phyloP scores from a whole-genome alignment of 2,329 filamentous ascomycete genomes.

The Neocatenulostroma microsporum region DNA sequence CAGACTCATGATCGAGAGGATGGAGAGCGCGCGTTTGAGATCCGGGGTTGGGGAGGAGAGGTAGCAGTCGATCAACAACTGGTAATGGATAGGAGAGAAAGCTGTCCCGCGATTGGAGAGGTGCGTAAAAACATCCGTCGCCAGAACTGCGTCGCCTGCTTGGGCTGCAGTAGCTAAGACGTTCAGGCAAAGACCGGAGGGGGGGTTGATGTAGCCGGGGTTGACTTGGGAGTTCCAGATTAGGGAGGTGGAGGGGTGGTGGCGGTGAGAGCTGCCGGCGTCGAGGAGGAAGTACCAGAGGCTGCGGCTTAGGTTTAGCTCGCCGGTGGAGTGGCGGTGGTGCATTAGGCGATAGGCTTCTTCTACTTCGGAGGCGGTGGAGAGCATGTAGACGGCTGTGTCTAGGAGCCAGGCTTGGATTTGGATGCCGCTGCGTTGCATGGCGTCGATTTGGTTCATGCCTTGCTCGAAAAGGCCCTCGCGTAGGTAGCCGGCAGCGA shows the following conservation, averaged over 20 bases:
- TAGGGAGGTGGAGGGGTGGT: constrained; percentile 57
- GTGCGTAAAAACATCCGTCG: constrained; percentile 61
- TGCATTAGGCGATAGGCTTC: constrained; percentile 65
- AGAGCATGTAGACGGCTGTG: constrained; percentile 66
- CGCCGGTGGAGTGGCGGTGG: constrained; percentile 43
- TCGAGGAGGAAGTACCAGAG: constrained; percentile 69
- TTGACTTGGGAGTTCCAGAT: constrained; percentile 65
- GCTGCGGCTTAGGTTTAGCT: constrained; percentile 40
- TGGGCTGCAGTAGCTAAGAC: constrained; percentile 65
- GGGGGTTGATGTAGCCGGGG: constrained; percentile 51
- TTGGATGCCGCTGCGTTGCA: constrained; percentile 50
- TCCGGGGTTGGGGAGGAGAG: constrained; percentile 46
- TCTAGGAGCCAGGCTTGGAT: constrained; percentile 70
- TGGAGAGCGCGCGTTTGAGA: constrained; percentile 57
- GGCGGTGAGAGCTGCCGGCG: constrained; percentile 52
- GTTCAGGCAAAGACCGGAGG: constrained; percentile 58
- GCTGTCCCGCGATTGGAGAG: constrained; percentile 52
- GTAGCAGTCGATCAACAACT: constrained; percentile 68
- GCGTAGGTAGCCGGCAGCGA: constrained; percentile 66
- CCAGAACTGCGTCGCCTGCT: constrained; percentile 59
- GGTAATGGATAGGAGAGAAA: constrained; percentile 65
- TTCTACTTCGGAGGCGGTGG: constrained; percentile 64
- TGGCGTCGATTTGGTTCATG: constrained; percentile 58
- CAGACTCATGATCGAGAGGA: constrained; percentile 65
- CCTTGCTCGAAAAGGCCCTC: constrained; percentile 80